Conservation (phyloP, 257 asterid species). For the Petunia axillaris region DNA sequence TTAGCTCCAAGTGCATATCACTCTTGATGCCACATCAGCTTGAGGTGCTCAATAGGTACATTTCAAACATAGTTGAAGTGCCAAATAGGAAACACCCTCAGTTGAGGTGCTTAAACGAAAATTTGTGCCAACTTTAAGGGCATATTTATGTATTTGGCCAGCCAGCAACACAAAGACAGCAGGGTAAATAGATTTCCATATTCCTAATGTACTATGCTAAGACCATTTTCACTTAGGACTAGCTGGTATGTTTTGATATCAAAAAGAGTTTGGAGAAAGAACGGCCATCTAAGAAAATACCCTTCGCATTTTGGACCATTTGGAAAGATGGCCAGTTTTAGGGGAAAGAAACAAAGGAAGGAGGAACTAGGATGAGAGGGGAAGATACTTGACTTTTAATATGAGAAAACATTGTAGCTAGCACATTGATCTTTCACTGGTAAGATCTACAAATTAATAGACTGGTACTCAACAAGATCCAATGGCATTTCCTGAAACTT, state of each 20-base stretch:
- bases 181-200: not conserved
- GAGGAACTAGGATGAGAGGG: not conserved
- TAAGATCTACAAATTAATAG: not conserved
- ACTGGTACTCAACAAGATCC: not conserved
- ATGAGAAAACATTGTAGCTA: constrained; percentile 11
- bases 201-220: no score
- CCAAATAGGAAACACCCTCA: no score
- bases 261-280: constrained; percentile 3
- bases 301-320: not conserved
- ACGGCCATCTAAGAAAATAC: not conserved
- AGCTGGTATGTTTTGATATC: not conserved
- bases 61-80: no score
- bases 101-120: no score
- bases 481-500: not conserved
- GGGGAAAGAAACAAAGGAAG: not conserved
- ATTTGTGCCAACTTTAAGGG: no score
- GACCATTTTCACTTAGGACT: not conserved
- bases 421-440: not conserved
- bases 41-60: no score
- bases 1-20: no score
- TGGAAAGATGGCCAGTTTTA: constrained; percentile 10
- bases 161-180: not conserved
- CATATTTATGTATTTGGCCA: no score
- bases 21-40: no score
- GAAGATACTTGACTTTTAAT: not conserved